Conservation (phyloP, 805 yeast genomes). For the Kregervanrija pseudodelftensis region DNA sequence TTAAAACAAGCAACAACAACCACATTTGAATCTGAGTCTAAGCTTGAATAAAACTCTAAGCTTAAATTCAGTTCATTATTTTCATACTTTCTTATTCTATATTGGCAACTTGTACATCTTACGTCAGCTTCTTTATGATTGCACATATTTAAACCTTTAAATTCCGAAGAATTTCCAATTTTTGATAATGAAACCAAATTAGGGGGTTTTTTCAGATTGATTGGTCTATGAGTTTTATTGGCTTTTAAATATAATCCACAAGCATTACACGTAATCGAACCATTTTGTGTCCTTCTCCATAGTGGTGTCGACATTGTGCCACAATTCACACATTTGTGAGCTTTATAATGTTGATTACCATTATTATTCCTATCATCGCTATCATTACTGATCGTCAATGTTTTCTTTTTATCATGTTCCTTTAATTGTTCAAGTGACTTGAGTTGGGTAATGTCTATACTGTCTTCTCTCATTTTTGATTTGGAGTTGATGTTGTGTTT, state of each 20-base stretch:
- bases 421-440: no score
- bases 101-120: no score
- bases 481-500: no score
- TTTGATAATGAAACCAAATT: constrained; percentile 37
- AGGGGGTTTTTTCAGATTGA: constrained; percentile 54
- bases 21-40: constrained; percentile 24
- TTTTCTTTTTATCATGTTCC: no score
- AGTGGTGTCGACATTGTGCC: constrained; percentile 12
- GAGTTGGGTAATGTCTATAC: no score
- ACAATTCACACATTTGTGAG: background rate
- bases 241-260: constrained; percentile 52
- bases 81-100: no score
- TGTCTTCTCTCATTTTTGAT: no score
- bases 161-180: constrained; percentile 14
- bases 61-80: background rate
- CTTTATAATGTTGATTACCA: no score
- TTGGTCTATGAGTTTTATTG: constrained; percentile 59
- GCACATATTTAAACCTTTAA: constrained; percentile 3
- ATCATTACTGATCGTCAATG: no score
- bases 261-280: constrained; percentile 51
- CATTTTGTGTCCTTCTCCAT: constrained; percentile 54
- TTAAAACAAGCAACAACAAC: constrained; percentile 72
- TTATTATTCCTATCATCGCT: no score
- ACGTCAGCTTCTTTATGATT: no score
- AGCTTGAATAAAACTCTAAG: no score